Conservation (phyloP, 441 rosid genomes). For the Pelargonium myrrhifolium region DNA sequence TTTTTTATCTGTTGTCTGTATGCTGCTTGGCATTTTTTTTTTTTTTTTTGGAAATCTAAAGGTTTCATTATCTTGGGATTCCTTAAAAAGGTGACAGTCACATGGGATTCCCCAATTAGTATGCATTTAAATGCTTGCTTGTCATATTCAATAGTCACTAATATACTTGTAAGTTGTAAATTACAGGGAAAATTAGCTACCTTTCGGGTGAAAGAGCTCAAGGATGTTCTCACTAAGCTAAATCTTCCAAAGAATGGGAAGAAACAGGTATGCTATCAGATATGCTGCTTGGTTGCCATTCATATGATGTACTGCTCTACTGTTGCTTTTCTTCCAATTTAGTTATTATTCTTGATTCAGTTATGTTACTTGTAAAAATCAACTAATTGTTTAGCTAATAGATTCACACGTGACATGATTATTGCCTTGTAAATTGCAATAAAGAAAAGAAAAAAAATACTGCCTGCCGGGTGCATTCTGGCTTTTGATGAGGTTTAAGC, state of each 20-base stretch:
- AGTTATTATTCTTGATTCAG: background rate
- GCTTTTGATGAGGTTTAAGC: background rate
- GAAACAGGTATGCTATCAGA: slow-evolving; percentile 25
- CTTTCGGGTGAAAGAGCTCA: slow-evolving; percentile 32
- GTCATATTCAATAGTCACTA: background rate
- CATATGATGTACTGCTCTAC: slow-evolving; percentile 1
- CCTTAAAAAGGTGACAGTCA: background rate
- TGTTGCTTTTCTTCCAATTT: background rate
- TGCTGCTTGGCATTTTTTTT: too few relatives aligned
- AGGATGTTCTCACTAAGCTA: slow-evolving; percentile 27
- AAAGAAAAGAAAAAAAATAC: background rate
- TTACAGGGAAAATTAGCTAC: slow-evolving; percentile 23
- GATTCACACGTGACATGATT: background rate
- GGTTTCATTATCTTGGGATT: too few relatives aligned
- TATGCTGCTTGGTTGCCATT: background rate
- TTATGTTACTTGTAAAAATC: background rate
- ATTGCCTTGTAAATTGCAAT: background rate
- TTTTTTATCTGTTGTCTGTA: too few relatives aligned
- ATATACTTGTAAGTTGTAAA: background rate
- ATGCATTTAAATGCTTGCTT: background rate
- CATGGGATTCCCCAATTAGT: background rate
- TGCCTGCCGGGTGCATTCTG: background rate
- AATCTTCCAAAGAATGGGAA: slow-evolving; percentile 31
- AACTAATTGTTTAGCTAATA: background rate
- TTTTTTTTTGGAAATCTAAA: too few relatives aligned